These are phyloP conservation scores for Phytophthora brassicae DNA, from an alignment of 352 stramenopile genomes.

Conservation along the genomic window DNA sequence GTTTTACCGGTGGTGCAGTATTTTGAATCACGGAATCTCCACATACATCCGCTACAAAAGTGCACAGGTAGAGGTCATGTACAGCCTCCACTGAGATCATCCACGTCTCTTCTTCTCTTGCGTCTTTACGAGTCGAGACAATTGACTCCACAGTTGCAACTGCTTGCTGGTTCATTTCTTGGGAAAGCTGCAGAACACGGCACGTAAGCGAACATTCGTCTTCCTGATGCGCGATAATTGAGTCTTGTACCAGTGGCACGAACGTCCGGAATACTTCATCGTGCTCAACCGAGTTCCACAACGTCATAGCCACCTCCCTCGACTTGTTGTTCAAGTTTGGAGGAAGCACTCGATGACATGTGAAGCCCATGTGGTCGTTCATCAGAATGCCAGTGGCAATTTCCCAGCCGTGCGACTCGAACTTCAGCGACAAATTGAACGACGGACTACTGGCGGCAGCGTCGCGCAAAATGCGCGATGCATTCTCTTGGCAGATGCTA, in stretches of 20 bases:
- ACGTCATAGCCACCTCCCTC: slow-evolving; percentile 37
- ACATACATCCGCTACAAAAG: slow-evolving; percentile 37
- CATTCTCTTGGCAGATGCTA: slow-evolving; percentile 33
- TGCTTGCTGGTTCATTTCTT: slow-evolving; percentile 22
- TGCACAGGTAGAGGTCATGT: slow-evolving; percentile 53
- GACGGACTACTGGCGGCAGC: slow-evolving; percentile 1
- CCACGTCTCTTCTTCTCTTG: slow-evolving; percentile 30
- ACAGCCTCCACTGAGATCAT: slow-evolving; percentile 57
- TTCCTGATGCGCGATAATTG: slow-evolving; percentile 34
- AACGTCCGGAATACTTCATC: slow-evolving; percentile 74
- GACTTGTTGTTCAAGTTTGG: slow-evolving; percentile 1
- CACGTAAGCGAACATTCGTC: slow-evolving; percentile 31
- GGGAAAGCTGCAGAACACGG: slow-evolving; percentile 41
- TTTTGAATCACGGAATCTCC: slow-evolving; percentile 18
- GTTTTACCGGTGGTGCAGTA: slow-evolving; percentile 19
- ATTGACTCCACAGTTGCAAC: slow-evolving; percentile 55
- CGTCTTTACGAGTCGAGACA: slow-evolving; percentile 15
- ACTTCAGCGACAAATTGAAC: slow-evolving; percentile 37
- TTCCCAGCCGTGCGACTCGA: slow-evolving; percentile 50
- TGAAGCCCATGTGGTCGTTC: slow-evolving; percentile 47
- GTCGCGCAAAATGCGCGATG: slow-evolving; percentile 38
- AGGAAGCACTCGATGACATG: slow-evolving; percentile 40
- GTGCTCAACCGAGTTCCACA: slow-evolving; percentile 54
- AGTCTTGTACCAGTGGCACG: slow-evolving; percentile 53
- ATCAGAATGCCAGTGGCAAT: slow-evolving; percentile 42